Conservation (phyloP, 345 rosid species). For the Lenwebbia sp. region DNA sequence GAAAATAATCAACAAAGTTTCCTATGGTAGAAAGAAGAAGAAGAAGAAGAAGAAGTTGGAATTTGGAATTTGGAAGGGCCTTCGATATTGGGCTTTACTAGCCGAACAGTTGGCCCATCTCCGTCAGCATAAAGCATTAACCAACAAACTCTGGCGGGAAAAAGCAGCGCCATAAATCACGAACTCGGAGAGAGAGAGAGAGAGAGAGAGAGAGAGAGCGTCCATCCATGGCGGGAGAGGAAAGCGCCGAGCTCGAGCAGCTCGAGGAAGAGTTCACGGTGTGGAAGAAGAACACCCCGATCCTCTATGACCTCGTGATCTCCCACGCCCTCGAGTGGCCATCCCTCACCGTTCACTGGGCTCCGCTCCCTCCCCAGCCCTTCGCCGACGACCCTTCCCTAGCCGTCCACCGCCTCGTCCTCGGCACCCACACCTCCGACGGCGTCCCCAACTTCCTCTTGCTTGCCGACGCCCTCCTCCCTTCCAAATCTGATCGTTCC, state of each 20-base stretch:
- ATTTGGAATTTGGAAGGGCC: not conserved
- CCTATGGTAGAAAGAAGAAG: not conserved
- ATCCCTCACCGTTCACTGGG: conserved; percentile 93
- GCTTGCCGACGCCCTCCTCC: conserved; percentile 68
- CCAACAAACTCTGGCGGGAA: not conserved
- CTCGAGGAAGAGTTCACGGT: conserved; percentile 75
- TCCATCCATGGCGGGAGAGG: conserved; percentile 33
- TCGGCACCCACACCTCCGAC: conserved; percentile 88
- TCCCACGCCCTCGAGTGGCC: conserved; percentile 96
- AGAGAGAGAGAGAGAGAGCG: not conserved
- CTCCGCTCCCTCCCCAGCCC: conserved; percentile 43
- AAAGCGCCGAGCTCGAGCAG: conserved; percentile 28
- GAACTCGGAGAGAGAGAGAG: not conserved
- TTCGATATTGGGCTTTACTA: not conserved
- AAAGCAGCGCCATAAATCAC: not conserved
- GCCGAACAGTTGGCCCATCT: not conserved
- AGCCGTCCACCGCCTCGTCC: conserved; percentile 53
- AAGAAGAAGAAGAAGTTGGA: not conserved
- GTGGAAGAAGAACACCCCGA: conserved; percentile 91
- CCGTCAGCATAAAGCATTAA: not conserved
- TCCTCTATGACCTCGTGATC: conserved; percentile 78
- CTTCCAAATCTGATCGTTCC: conserved; percentile 31
- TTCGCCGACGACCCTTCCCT: conserved; percentile 40
- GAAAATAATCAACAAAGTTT: not conserved
- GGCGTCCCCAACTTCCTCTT: conserved; percentile 57